Conservation (phyloP, 2,329 filamentous ascomycete species). For the Xylariales sp. region DNA sequence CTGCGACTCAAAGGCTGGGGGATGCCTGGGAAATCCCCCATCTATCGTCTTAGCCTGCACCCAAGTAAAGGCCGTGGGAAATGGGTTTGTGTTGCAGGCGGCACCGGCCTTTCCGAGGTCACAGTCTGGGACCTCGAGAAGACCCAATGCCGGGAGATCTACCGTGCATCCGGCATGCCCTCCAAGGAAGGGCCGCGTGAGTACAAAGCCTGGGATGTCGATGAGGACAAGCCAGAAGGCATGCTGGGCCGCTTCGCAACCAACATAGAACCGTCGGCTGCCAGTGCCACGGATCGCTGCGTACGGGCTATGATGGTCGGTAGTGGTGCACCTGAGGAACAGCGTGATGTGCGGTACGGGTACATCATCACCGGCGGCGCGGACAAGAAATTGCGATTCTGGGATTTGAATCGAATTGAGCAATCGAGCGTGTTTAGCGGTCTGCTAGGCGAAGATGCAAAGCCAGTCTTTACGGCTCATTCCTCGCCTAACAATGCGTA, state of each 20-base stretch:
- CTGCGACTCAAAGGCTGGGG: slow-evolving; percentile 86
- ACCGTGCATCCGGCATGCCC: slow-evolving; percentile 59
- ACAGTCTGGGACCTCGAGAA: slow-evolving; percentile 96
- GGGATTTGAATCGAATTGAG: slow-evolving; percentile 79
- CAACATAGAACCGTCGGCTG: slow-evolving; percentile 58
- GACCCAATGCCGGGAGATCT: slow-evolving; percentile 81
- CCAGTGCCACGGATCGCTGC: slow-evolving; percentile 52
- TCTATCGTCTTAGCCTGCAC: slow-evolving; percentile 75
- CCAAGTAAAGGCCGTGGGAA: slow-evolving; percentile 73
- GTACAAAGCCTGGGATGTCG: slow-evolving; percentile 83
- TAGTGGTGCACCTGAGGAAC: slow-evolving; percentile 64
- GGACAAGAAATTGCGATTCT: slow-evolving; percentile 88
- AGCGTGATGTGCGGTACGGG: slow-evolving; percentile 68
- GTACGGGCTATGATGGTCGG: slow-evolving; percentile 72
- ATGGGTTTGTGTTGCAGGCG: slow-evolving; percentile 85
- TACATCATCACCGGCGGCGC: slow-evolving; percentile 85
- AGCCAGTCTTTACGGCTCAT: slow-evolving; percentile 65
- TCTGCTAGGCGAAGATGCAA: slow-evolving; percentile 55
- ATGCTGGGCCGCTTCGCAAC: slow-evolving; percentile 84
- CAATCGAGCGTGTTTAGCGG: slow-evolving; percentile 79
- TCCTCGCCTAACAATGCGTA: slow-evolving; percentile 42
- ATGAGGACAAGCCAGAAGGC: slow-evolving; percentile 81
- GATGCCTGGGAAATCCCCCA: slow-evolving; percentile 71
- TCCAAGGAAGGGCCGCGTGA: slow-evolving; percentile 54
- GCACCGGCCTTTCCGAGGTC: slow-evolving; percentile 81